Percentiles rank a stretch among this genome's conserved stretches.
Conservation (phyloP, 352 stramenopile genomes). For the Globisporangium iwayamae region DNA sequence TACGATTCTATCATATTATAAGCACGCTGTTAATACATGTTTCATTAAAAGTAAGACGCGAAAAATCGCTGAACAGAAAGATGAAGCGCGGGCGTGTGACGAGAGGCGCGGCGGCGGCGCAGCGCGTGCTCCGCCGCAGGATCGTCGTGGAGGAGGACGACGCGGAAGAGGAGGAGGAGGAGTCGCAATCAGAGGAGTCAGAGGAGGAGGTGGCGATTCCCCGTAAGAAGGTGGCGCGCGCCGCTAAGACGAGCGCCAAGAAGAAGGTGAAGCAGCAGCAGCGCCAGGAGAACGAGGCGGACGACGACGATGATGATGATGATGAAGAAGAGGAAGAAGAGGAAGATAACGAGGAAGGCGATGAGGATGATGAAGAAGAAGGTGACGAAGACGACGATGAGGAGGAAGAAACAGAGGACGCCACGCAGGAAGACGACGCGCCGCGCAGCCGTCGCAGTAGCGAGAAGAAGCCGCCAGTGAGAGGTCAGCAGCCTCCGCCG, state of each 20-base stretch:
- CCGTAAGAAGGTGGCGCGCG: constrained; percentile 30
- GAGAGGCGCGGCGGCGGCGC: constrained; percentile 35
- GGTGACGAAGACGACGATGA: constrained; percentile 26
- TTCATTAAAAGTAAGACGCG: too few relatives aligned
- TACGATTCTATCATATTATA: too few relatives aligned
- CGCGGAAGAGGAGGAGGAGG: constrained; percentile 22
- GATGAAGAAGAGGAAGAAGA: constrained; percentile 25
- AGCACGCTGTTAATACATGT: too few relatives aligned
- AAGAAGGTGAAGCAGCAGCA: constrained; percentile 26
- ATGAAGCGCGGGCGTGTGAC: constrained; percentile 63
- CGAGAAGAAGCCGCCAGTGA: constrained; percentile 23
- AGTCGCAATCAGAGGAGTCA: constrained; percentile 21
- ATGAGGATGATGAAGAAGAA: constrained; percentile 16
- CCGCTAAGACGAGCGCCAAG: constrained; percentile 26
- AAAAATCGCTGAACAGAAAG: too few relatives aligned
- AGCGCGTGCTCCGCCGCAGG: constrained; percentile 60
- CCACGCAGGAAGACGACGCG: constrained; percentile 22
- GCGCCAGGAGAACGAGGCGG: constrained; percentile 31
- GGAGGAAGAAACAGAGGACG: constrained; percentile 22
- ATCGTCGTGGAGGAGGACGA: constrained; percentile 53
- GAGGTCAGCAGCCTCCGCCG: constrained; percentile 19
- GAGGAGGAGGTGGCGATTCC: constrained; percentile 22
- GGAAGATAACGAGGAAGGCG: constrained; percentile 15
- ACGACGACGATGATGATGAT: constrained; percentile 27
- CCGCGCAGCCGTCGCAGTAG: constrained; percentile 25